A percentile compares a stretch with the other conserved stretches of the same genome.
phyloP scores from a whole-genome alignment of 2,329 filamentous ascomycete genomes.

The Paecilomyces sp. region DNA sequence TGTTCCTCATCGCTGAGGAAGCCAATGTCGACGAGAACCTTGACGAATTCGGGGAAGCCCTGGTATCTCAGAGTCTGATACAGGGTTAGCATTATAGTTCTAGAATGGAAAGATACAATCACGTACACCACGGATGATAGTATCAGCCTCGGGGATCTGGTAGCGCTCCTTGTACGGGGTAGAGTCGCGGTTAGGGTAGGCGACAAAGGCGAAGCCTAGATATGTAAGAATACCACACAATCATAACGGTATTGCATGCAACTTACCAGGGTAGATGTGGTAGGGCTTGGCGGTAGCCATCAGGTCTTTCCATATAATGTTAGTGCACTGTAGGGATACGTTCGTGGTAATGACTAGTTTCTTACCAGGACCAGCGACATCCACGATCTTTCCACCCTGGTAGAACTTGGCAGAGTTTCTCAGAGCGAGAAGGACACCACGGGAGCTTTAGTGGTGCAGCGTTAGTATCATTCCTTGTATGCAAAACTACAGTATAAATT shows the following conservation, averaged over 20 bases:
- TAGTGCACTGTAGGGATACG: background rate
- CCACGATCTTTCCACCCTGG: conserved; percentile 67
- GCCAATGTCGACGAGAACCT: conserved; percentile 78
- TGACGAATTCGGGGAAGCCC: conserved; percentile 87
- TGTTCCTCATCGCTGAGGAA: conserved; percentile 70
- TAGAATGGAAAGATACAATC: background rate
- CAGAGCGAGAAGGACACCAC: conserved; percentile 81
- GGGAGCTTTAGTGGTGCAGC: conserved; percentile 35
- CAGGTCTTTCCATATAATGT: conserved; percentile 46
- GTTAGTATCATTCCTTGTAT: background rate
- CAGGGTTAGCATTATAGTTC: background rate
- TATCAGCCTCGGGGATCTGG: conserved; percentile 84
- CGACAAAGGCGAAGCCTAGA: conserved; percentile 68
- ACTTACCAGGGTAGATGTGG: conserved; percentile 69
- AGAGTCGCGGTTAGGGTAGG: conserved; percentile 88
- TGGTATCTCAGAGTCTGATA: conserved; percentile 66
- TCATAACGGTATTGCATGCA: background rate
- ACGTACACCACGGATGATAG: conserved; percentile 62
- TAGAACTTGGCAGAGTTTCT: conserved; percentile 79
- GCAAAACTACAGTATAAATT: background rate
- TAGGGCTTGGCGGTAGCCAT: conserved; percentile 88
- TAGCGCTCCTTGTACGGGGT: conserved; percentile 84
- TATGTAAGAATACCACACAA: background rate
- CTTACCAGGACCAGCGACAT: conserved; percentile 45
- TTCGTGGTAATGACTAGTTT: background rate